Conservation (phyloP, 306 rosid species). For the Sophora flavescens region DNA sequence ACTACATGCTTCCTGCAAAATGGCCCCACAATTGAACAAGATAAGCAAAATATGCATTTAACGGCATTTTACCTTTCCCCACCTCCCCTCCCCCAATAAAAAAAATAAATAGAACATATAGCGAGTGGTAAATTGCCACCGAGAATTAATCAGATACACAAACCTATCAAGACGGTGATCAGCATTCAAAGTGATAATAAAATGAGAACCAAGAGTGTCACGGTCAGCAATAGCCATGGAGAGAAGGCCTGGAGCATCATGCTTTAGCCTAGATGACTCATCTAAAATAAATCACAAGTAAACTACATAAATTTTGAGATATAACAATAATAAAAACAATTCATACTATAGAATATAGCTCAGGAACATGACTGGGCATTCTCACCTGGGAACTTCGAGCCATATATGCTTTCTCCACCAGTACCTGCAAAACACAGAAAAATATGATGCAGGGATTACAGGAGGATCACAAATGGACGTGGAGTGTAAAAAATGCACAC, state of each 20-base stretch:
- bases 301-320: neutral
- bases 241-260: slow-evolving; percentile 78
- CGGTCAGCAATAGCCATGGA: slow-evolving; percentile 87
- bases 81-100: too few relatives aligned
- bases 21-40: neutral
- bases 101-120: neutral
- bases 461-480: neutral
- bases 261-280: slow-evolving; percentile 81
- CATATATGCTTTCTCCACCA: slow-evolving; percentile 96
- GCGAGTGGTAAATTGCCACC: slow-evolving; percentile 8
- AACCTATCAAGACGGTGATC: slow-evolving; percentile 91
- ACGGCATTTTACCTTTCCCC: slow-evolving; percentile 1
- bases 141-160: slow-evolving; percentile 36
- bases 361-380: neutral
- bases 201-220: slow-evolving; percentile 87
- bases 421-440: slow-evolving; percentile 67
- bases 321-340: neutral
- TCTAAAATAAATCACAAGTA: slow-evolving; percentile 60
- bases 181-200: slow-evolving; percentile 79
- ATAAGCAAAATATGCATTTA: slow-evolving; percentile 13
- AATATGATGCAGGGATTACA: slow-evolving; percentile 31
- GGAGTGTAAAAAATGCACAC: neutral
- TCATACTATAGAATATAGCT: neutral
- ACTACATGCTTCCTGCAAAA: slow-evolving; percentile 83
- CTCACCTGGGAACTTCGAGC: slow-evolving; percentile 87